These are phyloP conservation scores for Salix brachista DNA, from an alignment of 345 rosid species.

Conservation along the genomic window DNA sequence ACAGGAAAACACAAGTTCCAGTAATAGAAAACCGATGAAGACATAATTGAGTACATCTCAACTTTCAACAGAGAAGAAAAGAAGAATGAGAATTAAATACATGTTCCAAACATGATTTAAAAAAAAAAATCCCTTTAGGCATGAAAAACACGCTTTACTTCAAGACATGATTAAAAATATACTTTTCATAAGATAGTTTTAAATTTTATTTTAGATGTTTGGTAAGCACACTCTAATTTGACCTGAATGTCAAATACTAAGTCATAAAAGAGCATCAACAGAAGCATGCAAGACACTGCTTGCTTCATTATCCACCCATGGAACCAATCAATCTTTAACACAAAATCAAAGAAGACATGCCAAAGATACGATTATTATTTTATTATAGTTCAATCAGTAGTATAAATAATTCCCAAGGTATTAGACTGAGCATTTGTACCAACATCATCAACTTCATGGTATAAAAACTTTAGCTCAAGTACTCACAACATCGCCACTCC, in stretches of 20 bases:
- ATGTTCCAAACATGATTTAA: not conserved
- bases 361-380: not conserved
- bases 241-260: not conserved
- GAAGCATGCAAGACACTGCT: not conserved
- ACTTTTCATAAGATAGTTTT: too few relatives aligned
- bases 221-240: not conserved
- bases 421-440: not conserved
- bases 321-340: not conserved
- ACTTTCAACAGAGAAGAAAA: not conserved
- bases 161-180: too few relatives aligned
- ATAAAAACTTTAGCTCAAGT: constrained; percentile 11
- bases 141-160: too few relatives aligned
- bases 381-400: not conserved
- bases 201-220: too few relatives aligned
- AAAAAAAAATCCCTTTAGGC: not conserved
- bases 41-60: not conserved
- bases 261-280: not conserved
- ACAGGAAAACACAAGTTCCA: not conserved
- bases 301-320: not conserved
- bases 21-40: not conserved
- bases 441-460: constrained; percentile 5
- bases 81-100: not conserved
- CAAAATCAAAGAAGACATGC: too few relatives aligned
- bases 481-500: constrained; percentile 99
- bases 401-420: constrained; percentile 3